Conservation (phyloP, 192 early-diverging fungal genomes). For the Backusella circina region DNA sequence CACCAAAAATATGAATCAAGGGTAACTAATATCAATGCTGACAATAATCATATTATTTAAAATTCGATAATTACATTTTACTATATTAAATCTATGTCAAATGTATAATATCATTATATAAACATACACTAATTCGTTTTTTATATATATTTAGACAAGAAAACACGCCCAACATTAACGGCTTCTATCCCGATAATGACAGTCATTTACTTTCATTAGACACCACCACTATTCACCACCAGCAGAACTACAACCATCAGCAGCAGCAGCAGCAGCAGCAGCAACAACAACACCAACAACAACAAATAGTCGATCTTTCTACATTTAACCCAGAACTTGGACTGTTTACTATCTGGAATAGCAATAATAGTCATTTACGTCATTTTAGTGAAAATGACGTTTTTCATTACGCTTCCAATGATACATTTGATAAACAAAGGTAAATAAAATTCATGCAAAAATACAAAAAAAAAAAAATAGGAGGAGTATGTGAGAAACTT, state of each 20-base stretch:
- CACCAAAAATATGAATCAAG: background rate
- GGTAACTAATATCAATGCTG: background rate
- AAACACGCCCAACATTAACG: background rate
- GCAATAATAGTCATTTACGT: background rate
- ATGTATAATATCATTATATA: background rate
- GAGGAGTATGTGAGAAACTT: background rate
- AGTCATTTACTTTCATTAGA: background rate
- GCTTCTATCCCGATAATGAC: background rate
- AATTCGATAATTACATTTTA: background rate
- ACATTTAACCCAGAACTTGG: background rate
- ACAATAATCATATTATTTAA: background rate
- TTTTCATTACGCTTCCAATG: background rate
- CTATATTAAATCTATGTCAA: background rate
- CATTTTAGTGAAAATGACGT: slow-evolving; percentile 11
- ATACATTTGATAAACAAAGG: background rate
- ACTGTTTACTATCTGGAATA: background rate
- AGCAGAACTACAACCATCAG: background rate
- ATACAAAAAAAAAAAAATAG: background rate
- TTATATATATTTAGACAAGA: background rate
- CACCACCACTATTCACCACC: background rate
- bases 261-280: background rate
- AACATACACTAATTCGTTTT: background rate
- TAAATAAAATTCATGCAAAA: background rate
- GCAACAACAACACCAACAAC: background rate
- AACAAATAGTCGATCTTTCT: background rate